Evolutionary conservation across 148 eudicot genomes (phyloP), one percentile per base, ranked within the genome.

Genomic region (Cornus suecica): DNA sequence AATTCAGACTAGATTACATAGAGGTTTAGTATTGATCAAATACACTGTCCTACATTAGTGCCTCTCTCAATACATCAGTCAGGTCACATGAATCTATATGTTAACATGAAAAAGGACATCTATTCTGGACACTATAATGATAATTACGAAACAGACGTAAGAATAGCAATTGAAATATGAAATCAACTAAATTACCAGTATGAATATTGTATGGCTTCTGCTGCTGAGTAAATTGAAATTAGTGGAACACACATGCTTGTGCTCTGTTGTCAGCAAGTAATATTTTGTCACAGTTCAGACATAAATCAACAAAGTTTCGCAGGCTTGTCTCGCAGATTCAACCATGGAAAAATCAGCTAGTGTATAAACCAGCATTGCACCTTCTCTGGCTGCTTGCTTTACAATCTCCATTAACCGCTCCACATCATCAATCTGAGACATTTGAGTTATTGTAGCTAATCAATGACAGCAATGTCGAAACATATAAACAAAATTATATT

Each of bases 171-270:
- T 62, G 65, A 65, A 45, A 27, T 8, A 68, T 25, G 42, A 48
- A 69, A 14, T 28, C 13, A 28, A 30, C 71, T 73, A 81, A 74
- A 48, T 5, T 88, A 95, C 99, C 99, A 95, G 87, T 73, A 97
- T 95, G 81, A 95, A 95, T 78, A 95, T 92, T 34, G 99, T 95
- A 81, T 95, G 99, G 80, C 99, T 95, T 87, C 99, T 91, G 90
- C 99, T 95, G 90, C 99, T 95, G 80, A 81, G 97, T 72, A 93
- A 78, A 86, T 95, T 95, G 87, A 95, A 95, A 80, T 95, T 95
- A 66, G 99, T 95, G 26, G 99, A 92, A 78, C 99, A 97, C 68
- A 95, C 99, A 83, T 95, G 99, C 76, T 97, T 85, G 82, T 95
- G 99, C 86, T 95, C 99, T 95, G 97, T 81, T 51, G 76, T 18